These are phyloP conservation scores for Russula dissimulans DNA, from an alignment of 768 basidiomycete species.

Conservation along the genomic window DNA sequence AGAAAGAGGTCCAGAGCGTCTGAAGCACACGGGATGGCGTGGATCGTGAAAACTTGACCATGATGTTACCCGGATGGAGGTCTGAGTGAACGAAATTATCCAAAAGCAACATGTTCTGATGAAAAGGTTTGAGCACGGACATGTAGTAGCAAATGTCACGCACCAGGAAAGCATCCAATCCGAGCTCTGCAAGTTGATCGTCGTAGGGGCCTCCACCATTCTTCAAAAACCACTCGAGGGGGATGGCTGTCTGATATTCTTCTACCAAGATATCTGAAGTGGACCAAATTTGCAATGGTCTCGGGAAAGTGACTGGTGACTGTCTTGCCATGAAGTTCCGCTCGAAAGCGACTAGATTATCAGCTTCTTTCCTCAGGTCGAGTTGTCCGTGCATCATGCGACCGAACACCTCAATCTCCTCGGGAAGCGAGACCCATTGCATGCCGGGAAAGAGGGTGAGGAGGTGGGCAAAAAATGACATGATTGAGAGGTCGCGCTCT, in stretches of 20 bases:
- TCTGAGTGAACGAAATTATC: conserved; percentile 97
- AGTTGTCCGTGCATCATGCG: conserved; percentile 94
- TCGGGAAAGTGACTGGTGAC: conserved; percentile 81
- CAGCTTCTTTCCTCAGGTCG: conserved; percentile 82
- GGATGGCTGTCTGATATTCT: conserved; percentile 87
- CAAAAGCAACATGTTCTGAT: conserved; percentile 90
- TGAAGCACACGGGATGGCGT: conserved; percentile 54
- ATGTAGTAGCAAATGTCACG: conserved; percentile 24
- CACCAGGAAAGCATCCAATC: conserved; percentile 91
- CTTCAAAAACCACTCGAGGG: conserved; percentile 74
- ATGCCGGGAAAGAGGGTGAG: conserved; percentile 82
- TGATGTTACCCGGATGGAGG: conserved; percentile 90
- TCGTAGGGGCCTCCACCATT: conserved; percentile 93
- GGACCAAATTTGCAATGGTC: conserved; percentile 77
- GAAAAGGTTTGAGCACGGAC: conserved; percentile 8
- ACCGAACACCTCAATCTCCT: conserved; percentile 93
- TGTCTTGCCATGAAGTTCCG: conserved; percentile 72
- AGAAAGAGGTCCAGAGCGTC: conserved; percentile 48
- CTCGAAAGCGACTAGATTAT: conserved; percentile 81
- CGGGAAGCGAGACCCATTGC: conserved; percentile 92
- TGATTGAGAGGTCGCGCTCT: conserved; percentile 84
- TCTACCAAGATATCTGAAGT: conserved; percentile 79
- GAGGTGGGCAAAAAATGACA: conserved; percentile 80
- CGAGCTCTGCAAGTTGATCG: conserved; percentile 80
- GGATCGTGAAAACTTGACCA: conserved; percentile 93